A percentile compares a stretch with the other conserved stretches of the same genome.
These are phyloP conservation scores for Carex arenaria DNA, from an alignment of 202 grass and related monocot genomes.

Conservation along the genomic window DNA sequence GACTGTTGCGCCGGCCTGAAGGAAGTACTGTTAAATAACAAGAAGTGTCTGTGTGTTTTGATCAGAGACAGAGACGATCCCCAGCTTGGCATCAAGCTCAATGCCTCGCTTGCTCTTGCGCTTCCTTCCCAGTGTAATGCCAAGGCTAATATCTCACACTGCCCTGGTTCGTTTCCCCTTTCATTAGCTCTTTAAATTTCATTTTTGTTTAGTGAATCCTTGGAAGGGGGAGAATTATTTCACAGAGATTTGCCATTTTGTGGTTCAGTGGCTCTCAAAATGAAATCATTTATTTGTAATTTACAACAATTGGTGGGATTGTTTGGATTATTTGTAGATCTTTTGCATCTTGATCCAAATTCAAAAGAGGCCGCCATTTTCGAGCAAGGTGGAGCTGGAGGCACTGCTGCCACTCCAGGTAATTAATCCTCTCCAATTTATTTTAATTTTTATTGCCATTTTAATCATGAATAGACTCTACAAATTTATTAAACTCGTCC, in stretches of 20 bases:
- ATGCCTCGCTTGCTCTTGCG: conserved; percentile 58
- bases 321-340: conserved; percentile 37
- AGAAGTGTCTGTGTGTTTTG: conserved; percentile 86
- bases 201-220: neutral
- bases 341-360: conserved; percentile 79
- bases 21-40: conserved; percentile 56
- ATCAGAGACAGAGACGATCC: conserved; percentile 88
- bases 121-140: conserved; percentile 56
- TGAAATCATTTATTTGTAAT: neutral
- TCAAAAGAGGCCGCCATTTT: conserved; percentile 82
- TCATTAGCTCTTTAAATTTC: neutral
- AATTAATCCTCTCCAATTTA: neutral
- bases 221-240: neutral
- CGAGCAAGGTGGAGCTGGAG: conserved; percentile 37
- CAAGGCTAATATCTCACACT: conserved; percentile 72
- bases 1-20: conserved; percentile 78
- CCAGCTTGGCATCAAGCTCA: conserved; percentile 77
- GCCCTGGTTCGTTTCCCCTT: conserved; percentile 40
- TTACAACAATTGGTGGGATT: conserved; percentile 1
- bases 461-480: neutral
- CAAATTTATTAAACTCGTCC: no score
- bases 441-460: neutral
- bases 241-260: neutral
- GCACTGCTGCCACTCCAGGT: conserved; percentile 43
- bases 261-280: neutral